Base-by-base conservation (phyloP, 352 stramenopile genomes). In the Pythium sukuiense region DNA sequence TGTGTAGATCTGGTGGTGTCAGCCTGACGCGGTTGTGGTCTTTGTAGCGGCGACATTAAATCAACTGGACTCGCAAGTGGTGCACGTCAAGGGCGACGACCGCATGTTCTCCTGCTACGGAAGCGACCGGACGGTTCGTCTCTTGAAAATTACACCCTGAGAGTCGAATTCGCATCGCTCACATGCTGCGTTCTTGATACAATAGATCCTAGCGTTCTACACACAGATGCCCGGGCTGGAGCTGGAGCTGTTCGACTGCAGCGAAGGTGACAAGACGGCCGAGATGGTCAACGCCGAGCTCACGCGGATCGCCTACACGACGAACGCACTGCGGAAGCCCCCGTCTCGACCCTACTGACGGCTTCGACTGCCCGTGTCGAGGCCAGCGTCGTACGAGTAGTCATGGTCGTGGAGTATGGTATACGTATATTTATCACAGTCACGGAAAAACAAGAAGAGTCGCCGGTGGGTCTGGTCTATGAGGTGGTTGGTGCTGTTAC, bases 121-220 rank as follows among this genome's bases (percentile, higher is more conserved):
- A 41, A 81, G 76, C 12, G 83, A 80, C 37, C 76, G 83, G 55
- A 92, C 85, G 72, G 85, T 93, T 61, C 58, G 82, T 57, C 29
- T 50, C 8, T 6, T 9, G 0, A 1, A 1, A 6, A 18, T 11
- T 18, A 37, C 13, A 67, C 14, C 20, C 49, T 13, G 32, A 50
- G 46, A 11, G 13, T 6, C 16, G 27, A 24, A 8, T 8, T 33
- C 27, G 16, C 49, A 50, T 48, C 43, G n/a, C 3, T 49, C 53
- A 57, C 35, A 27, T 39, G 27, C 0, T 54, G 60, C 14, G n/a
- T 26, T 59, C 13, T 32, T 32, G 32, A n/a, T 20, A 95, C n/a
- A n/a, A n/a, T n/a, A n/a, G 87, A 91, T 93, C 62, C 55, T 95
- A n/a, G 87, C 87, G 12, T 95, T 95, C 70, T 95, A 93, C 65